Evolutionary conservation across 495 filamentous ascomycete genomes (phyloP).

Genomic region (Penicillium samsonianum): DNA sequence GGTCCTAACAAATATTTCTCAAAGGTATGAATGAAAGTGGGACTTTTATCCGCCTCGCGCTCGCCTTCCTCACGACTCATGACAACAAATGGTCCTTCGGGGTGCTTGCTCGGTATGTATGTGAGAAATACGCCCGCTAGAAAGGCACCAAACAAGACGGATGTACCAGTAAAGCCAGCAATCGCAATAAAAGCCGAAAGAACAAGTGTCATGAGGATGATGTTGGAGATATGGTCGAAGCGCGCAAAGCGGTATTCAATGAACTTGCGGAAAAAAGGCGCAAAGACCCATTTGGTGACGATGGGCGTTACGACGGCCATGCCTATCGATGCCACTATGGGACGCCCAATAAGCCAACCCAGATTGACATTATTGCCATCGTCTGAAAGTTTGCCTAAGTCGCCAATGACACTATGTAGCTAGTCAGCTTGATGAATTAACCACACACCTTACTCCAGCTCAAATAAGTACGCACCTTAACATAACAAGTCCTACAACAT

Average conservation of each 20-base stretch:
- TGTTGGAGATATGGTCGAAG: conserved; percentile 35
- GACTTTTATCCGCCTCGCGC: conserved; percentile 43
- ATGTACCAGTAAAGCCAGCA: conserved; percentile 63
- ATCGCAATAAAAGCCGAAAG: conserved; percentile 53
- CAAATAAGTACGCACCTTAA: conserved; percentile 46
- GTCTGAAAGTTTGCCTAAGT: conserved; percentile 36
- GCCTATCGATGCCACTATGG: conserved; percentile 56
- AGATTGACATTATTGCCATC: conserved; percentile 33
- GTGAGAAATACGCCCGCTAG: conserved; percentile 61
- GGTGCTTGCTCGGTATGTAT: conserved; percentile 40
- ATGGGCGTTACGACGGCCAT: conserved; percentile 54
- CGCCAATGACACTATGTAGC: conserved; percentile 45
- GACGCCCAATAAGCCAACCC: conserved; percentile 50
- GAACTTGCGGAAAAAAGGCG: conserved; percentile 41
- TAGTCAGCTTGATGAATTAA: not conserved
- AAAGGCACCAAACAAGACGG: conserved; percentile 66
- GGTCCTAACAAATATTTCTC: conserved; percentile 35
- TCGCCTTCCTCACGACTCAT: conserved; percentile 38
- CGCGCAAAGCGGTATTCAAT: conserved; percentile 37
- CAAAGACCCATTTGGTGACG: conserved; percentile 47
- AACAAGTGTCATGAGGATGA: conserved; percentile 41
- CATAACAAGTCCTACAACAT: conserved; percentile 77
- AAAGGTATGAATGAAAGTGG: conserved; percentile 39
- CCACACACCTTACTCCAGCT: not conserved
- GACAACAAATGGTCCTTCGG: conserved; percentile 37